These are phyloP conservation scores for Polygonum aviculare DNA, from an alignment of 148 eudicot species.

Conservation along the genomic window DNA sequence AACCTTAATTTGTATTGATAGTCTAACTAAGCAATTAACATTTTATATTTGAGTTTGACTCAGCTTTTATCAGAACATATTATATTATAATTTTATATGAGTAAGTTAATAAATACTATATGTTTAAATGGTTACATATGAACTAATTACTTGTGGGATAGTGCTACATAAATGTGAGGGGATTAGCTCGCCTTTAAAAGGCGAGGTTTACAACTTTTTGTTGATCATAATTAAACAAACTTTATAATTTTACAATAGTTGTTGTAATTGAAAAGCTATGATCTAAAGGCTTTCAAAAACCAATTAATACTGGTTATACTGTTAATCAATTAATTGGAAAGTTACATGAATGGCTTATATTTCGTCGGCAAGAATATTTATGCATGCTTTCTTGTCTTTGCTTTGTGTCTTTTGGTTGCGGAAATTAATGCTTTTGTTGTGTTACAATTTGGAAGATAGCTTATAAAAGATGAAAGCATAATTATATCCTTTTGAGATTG, in stretches of 20 bases:
- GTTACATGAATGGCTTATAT: background rate
- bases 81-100: background rate
- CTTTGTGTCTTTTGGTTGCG: background rate
- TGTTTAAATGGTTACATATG: too few species aligned
- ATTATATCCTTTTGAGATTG: background rate
- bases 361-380: slow-evolving; percentile 2
- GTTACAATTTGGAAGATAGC: background rate
- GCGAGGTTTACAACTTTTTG: too few species aligned
- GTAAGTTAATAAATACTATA: too few species aligned
- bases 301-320: too few species aligned
- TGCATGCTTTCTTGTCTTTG: background rate
- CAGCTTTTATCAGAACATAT: background rate
- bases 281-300: too few species aligned
- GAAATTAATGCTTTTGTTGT: background rate
- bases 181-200: too few species aligned
- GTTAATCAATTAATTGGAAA: background rate
- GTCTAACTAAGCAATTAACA: background rate
- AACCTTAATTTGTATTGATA: background rate
- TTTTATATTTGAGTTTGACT: background rate
- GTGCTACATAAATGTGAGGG: too few species aligned
- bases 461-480: background rate
- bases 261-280: too few species aligned
- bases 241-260: too few species aligned
- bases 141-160: too few species aligned
- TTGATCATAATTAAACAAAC: too few species aligned